phyloP scores from a whole-genome alignment of 2,329 filamentous ascomycete genomes.

The Colletotrichum lindemuthianum region DNA sequence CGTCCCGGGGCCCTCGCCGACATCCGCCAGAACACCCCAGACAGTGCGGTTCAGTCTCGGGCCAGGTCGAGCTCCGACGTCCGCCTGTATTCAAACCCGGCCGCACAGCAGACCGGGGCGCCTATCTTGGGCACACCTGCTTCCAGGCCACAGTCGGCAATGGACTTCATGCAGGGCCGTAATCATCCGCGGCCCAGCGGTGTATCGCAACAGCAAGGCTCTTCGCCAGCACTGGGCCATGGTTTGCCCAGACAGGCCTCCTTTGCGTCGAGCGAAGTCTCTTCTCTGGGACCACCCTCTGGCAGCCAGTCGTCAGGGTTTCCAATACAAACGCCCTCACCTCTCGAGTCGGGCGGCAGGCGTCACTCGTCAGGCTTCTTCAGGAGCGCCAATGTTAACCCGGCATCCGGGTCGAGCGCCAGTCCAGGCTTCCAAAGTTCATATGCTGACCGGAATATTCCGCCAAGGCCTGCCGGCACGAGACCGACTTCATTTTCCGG shows the following conservation, averaged over 20 bases:
- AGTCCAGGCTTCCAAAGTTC: background rate
- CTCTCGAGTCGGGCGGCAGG: slow-evolving; percentile 38
- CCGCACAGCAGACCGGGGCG: background rate
- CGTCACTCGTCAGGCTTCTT: slow-evolving; percentile 37
- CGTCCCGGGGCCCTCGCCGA: slow-evolving; percentile 9
- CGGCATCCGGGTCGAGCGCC: background rate
- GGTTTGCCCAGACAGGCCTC: slow-evolving; percentile 13
- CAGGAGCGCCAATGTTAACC: slow-evolving; percentile 2
- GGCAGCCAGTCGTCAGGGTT: slow-evolving; percentile 40
- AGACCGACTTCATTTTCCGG: slow-evolving; percentile 26
- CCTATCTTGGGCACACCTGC: background rate
- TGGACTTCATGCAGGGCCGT: slow-evolving; percentile 1
- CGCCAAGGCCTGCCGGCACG: background rate
- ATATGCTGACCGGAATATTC: slow-evolving; percentile 19
- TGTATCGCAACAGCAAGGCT: background rate
- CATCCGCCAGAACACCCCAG: background rate
- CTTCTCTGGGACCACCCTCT: slow-evolving; percentile 41
- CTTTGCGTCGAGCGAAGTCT: slow-evolving; percentile 38
- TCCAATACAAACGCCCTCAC: slow-evolving; percentile 43
- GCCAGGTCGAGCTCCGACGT: slow-evolving; percentile 12
- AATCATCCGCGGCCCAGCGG: background rate
- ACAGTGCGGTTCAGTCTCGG: background rate
- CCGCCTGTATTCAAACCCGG: background rate
- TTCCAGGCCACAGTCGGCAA: slow-evolving; percentile 3
- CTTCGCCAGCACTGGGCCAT: background rate